Evolutionary conservation across 768 basidiomycete species (phyloP).

Genomic region (Tremella yokohamensis): DNA sequence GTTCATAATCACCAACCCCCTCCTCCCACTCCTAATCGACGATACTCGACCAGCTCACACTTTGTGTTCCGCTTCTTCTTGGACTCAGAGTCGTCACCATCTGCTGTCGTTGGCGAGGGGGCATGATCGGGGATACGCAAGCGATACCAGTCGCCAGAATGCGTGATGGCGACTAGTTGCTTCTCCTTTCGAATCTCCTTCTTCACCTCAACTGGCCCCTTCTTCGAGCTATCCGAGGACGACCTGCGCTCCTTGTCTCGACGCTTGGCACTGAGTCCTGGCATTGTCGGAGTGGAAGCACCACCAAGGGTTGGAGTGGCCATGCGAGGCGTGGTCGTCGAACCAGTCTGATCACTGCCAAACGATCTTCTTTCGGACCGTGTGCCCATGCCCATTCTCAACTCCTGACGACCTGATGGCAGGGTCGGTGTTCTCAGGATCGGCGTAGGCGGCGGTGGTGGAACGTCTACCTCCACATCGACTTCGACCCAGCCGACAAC

Average conservation of each 20-base stretch:
- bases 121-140: slow-evolving; percentile 41
- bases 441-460: background rate
- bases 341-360: background rate
- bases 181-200: slow-evolving; percentile 17
- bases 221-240: slow-evolving; percentile 6
- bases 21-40: slow-evolving; percentile 40
- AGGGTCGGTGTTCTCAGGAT: background rate
- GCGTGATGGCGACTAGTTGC: slow-evolving; percentile 50
- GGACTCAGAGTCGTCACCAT: slow-evolving; percentile 9
- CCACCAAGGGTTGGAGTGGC: slow-evolving; percentile 22
- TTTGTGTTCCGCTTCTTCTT: slow-evolving; percentile 6
- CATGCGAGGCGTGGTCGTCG: slow-evolving; percentile 3
- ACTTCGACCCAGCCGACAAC: slow-evolving; percentile 46
- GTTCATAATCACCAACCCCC: slow-evolving; percentile 38
- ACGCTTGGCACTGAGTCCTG: background rate
- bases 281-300: background rate
- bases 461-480: slow-evolving; percentile 21
- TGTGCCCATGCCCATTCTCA: slow-evolving; percentile 18
- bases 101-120: background rate
- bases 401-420: background rate
- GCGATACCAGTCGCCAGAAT: slow-evolving; percentile 51
- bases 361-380: slow-evolving; percentile 26
- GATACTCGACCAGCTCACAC: slow-evolving; percentile 47
- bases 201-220: slow-evolving; percentile 1
- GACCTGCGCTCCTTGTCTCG: background rate